Evolutionary conservation across 192 early-diverging fungal genomes (phyloP).

Genomic region (Diversispora eburnea): DNA sequence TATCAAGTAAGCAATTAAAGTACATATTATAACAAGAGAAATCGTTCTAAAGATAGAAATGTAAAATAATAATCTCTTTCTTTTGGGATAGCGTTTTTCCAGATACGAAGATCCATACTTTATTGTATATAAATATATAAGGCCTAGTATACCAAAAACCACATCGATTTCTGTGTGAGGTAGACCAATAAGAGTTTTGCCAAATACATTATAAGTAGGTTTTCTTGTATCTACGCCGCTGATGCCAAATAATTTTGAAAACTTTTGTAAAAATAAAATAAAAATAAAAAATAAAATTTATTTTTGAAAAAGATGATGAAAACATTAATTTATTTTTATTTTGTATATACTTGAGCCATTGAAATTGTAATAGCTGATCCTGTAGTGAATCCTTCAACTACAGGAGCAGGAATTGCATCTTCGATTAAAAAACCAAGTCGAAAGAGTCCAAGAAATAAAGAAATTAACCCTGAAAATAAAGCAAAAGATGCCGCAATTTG

Average conservation of each 20-base stretch:
- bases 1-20: conserved; percentile 64
- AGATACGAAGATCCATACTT: conserved; percentile 35
- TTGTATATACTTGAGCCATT: conserved; percentile 59
- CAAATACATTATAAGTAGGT: conserved; percentile 71
- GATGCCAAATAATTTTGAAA: conserved; percentile 71
- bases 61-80: conserved; percentile 55
- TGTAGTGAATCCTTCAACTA: conserved; percentile 84
- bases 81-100: conserved; percentile 44
- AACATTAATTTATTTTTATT: neutral
- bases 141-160: conserved; percentile 52
- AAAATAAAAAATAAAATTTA: neutral
- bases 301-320: neutral
- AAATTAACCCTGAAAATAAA: conserved; percentile 72
- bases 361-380: conserved; percentile 79
- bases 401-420: conserved; percentile 77
- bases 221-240: conserved; percentile 70
- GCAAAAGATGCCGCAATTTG: conserved; percentile 57
- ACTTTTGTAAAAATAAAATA: neutral
- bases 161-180: conserved; percentile 52
- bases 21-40: conserved; percentile 72
- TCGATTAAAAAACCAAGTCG: conserved; percentile 80
- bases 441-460: conserved; percentile 71
- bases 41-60: conserved; percentile 69
- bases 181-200: conserved; percentile 52
- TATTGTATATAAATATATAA: conserved; percentile 41